Conservation (phyloP, 305 asterid species). For the Fraxinus paxiana region DNA sequence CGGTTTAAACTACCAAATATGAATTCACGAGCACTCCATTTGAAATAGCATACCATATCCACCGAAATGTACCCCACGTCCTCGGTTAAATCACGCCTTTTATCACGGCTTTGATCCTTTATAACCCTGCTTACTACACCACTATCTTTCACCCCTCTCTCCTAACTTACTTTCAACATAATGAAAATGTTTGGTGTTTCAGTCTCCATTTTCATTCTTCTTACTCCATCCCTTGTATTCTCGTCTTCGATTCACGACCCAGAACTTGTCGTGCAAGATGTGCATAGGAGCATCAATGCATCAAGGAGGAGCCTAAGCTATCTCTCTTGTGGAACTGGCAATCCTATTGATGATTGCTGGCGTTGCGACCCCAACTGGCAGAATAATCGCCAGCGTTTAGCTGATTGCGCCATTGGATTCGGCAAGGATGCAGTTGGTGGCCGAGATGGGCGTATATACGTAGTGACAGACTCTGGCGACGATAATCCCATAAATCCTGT, state of each 20-base stretch:
- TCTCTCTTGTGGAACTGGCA: slow-evolving; percentile 53
- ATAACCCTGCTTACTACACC: slow-evolving; percentile 28
- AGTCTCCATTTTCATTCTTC: slow-evolving; percentile 14
- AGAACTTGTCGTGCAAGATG: slow-evolving; percentile 55
- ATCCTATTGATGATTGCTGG: slow-evolving; percentile 59
- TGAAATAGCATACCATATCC: slow-evolving; percentile 1
- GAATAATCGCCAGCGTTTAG: slow-evolving; percentile 52
- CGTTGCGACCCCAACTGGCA: slow-evolving; percentile 45
- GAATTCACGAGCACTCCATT: slow-evolving; percentile 18
- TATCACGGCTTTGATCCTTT: slow-evolving; percentile 38
- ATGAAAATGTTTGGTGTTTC: slow-evolving; percentile 29
- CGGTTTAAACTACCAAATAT: slow-evolving; percentile 33
- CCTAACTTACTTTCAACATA: background rate
- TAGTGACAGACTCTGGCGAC: slow-evolving; percentile 53
- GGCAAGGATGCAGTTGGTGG: slow-evolving; percentile 70
- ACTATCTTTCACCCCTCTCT: slow-evolving; percentile 18
- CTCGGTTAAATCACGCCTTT: slow-evolving; percentile 64
- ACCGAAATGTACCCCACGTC: slow-evolving; percentile 24
- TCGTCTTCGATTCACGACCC: slow-evolving; percentile 41
- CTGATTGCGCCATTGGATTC: slow-evolving; percentile 74
- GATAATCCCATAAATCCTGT: slow-evolving; percentile 60
- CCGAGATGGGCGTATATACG: slow-evolving; percentile 49
- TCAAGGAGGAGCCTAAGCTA: slow-evolving; percentile 57
- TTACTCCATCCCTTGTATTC: slow-evolving; percentile 21
- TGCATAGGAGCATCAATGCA: slow-evolving; percentile 62